A percentile compares a stretch with the other conserved stretches of the same genome.
These are phyloP conservation scores for Penicillium vulpinum DNA, from an alignment of 2,329 filamentous ascomycete genomes.

Conservation along the genomic window DNA sequence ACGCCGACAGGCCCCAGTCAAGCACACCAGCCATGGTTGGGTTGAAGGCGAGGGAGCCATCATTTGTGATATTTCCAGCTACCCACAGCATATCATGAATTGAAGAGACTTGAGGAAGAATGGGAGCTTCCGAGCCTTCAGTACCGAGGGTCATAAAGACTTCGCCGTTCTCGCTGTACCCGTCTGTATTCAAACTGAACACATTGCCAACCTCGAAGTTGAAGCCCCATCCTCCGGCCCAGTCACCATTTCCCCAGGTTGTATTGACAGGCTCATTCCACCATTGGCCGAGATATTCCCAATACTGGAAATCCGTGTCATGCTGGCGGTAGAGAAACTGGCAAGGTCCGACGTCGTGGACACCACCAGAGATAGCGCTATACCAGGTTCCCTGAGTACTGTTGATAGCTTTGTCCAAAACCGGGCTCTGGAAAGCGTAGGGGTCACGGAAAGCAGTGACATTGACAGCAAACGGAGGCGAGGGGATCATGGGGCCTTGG, in stretches of 20 bases:
- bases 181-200: conserved; percentile 15
- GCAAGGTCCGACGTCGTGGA: conserved; percentile 15
- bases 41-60: conserved; percentile 12
- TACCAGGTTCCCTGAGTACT: conserved; percentile 19
- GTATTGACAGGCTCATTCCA: conserved; percentile 20
- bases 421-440: conserved; percentile 17
- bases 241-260: conserved; percentile 22
- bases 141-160: conserved; percentile 20
- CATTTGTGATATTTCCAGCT: conserved; percentile 7
- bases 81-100: conserved; percentile 24
- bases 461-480: conserved; percentile 16
- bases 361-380: conserved; percentile 19
- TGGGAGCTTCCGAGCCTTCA: conserved; percentile 13
- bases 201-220: conserved; percentile 22
- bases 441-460: conserved; percentile 25
- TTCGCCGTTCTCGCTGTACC: conserved; percentile 17
- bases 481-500: conserved; percentile 48
- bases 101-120: conserved; percentile 13
- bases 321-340: conserved; percentile 22
- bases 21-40: conserved; percentile 22
- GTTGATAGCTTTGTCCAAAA: conserved; percentile 10
- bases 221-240: conserved; percentile 22
- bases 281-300: conserved; percentile 24
- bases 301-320: conserved; percentile 17
- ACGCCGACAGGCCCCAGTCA: conserved; percentile 20